Conservation (phyloP, 169 alveolate genomes). For the Eimeria maxima region DNA sequence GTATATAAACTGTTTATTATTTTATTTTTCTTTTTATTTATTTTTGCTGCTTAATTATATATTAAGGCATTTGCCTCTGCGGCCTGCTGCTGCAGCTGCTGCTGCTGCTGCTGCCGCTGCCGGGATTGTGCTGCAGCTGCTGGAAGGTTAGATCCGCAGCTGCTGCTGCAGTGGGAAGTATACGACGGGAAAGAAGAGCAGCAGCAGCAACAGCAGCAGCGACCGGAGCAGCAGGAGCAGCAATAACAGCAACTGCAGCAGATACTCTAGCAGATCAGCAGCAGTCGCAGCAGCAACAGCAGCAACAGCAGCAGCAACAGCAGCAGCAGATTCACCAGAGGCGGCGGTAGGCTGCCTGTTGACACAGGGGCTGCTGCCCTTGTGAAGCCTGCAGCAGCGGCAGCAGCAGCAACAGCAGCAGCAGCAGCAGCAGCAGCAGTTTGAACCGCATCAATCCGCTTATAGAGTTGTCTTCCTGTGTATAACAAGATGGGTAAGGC, state of each 20-base stretch:
- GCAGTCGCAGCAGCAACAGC: constrained; percentile 11
- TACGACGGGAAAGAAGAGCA: no score
- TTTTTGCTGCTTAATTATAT: background rate
- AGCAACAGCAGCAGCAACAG: background rate
- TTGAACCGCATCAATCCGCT: background rate
- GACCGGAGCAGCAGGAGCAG: background rate
- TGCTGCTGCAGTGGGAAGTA: background rate
- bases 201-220: background rate
- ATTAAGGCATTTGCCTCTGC: background rate
- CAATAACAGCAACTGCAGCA: background rate
- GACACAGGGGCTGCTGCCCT: background rate
- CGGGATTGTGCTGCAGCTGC: constrained; percentile 17
- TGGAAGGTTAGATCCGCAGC: background rate
- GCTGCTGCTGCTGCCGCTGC: constrained; percentile 25
- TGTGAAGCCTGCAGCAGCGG: background rate
- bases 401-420: background rate
- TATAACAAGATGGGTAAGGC: background rate
- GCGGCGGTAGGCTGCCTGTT: background rate
- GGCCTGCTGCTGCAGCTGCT: constrained; percentile 19
- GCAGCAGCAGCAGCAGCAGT: background rate
- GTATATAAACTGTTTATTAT: background rate
- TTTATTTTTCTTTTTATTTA: background rate
- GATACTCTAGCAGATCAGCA: background rate
- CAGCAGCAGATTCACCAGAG: background rate
- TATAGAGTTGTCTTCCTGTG: background rate